Conservation (phyloP, 2,329 filamentous ascomycete genomes). For the Drechslera avenae region DNA sequence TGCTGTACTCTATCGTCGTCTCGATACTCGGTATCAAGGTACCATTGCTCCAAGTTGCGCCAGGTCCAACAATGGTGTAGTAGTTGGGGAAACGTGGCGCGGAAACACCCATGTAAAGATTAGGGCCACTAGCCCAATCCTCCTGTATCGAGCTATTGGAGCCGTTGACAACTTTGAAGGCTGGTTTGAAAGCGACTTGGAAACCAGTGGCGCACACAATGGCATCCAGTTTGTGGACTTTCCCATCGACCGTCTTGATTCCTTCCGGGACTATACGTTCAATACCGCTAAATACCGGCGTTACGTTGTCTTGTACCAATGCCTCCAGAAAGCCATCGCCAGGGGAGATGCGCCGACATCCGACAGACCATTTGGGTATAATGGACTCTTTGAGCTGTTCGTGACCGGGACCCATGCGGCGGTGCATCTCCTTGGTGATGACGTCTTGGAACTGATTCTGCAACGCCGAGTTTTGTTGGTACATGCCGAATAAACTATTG, state of each 20-base stretch:
- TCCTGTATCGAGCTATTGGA: conserved; percentile 45
- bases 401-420: conserved; percentile 47
- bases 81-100: conserved; percentile 54
- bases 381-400: conserved; percentile 53
- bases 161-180: conserved; percentile 51
- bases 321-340: conserved; percentile 44
- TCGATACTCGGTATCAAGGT: conserved; percentile 54
- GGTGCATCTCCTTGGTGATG: conserved; percentile 50
- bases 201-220: conserved; percentile 44
- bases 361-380: conserved; percentile 56
- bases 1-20: conserved; percentile 46
- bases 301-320: conserved; percentile 38
- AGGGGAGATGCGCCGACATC: conserved; percentile 44
- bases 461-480: conserved; percentile 54
- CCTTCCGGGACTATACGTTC: conserved; percentile 46
- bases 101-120: conserved; percentile 51
- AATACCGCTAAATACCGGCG: conserved; percentile 34
- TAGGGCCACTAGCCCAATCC: conserved; percentile 49
- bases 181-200: conserved; percentile 48
- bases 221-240: conserved; percentile 40
- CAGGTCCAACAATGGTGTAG: conserved; percentile 52
- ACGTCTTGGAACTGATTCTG: conserved; percentile 51
- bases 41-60: conserved; percentile 53
- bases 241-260: conserved; percentile 36
- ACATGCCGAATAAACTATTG: conserved; percentile 60